Percentiles rank a stretch among this genome's conserved stretches.
These are phyloP conservation scores for Fusarium udum DNA, from an alignment of 2,329 filamentous ascomycete genomes.

Conservation along the genomic window DNA sequence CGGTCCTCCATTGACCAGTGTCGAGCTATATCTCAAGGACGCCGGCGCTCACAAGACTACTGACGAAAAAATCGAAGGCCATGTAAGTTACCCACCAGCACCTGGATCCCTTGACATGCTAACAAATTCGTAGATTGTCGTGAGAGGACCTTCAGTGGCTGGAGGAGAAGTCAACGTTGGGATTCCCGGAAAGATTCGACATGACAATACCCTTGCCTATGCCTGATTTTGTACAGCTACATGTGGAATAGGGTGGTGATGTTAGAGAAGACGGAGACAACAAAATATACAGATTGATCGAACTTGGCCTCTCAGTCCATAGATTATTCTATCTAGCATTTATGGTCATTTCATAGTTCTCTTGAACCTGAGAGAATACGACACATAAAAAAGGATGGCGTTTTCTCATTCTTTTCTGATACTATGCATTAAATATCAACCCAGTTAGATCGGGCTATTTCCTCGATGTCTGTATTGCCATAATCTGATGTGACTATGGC, in stretches of 20 bases:
- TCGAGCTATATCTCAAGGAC: constrained; percentile 80
- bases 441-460: not conserved
- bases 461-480: not conserved
- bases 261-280: not conserved
- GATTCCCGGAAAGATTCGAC: constrained; percentile 70
- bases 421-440: not conserved
- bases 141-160: constrained; percentile 77
- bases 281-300: not conserved
- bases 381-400: not conserved
- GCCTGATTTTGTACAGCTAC: constrained; percentile 43
- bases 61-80: constrained; percentile 69
- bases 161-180: constrained; percentile 72
- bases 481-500: too few relatives aligned
- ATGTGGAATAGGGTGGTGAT: not conserved
- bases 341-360: not conserved
- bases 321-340: not conserved
- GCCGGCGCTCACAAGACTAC: constrained; percentile 68
- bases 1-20: constrained; percentile 79
- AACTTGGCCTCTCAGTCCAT: not conserved
- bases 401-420: not conserved
- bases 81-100: constrained; percentile 59
- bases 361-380: too few relatives aligned
- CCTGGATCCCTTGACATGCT: not conserved
- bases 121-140: constrained; percentile 65
- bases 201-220: constrained; percentile 78